Evolutionary conservation across 148 eudicot genomes (phyloP), one percentile per base, ranked within the genome.

Genomic region (Cornus controversa): DNA sequence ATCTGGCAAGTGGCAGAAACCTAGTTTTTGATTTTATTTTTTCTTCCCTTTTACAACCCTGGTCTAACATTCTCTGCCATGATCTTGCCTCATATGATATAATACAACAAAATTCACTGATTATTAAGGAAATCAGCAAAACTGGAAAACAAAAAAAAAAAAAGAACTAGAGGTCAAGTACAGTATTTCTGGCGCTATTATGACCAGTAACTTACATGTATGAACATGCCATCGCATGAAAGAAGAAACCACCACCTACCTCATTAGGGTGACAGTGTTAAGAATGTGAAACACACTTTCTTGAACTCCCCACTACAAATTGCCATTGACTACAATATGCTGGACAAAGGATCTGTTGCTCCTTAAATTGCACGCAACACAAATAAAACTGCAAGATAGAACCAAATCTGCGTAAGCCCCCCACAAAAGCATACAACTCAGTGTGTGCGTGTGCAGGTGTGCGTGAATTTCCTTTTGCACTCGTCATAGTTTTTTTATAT

Each of bases 311-410:
- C 65, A 58, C 45, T 20, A 60, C 28, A 62, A 28, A 34, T 23
- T 0, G 13, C 28, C 16, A 57, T 22, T 10, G 36, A 53, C 50
- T 31, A 65, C 36, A 36, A 66, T 29, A 60, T 67, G 57, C 71
- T 68, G 10, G 62, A 67, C 6, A 24, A 34, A 15, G 69, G 53
- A 36, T 29, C 50, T 58, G 36, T 18, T 66, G 67, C 76, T 37
- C 62, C 71, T 78, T 74, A 85, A 69, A 82, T 80, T 50, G 80
- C 78, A 73, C 70, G 79, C 53, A 86, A 13, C 15, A 78, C 73
- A 63, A 86, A 75, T 42, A 86, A 57, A n/a, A 83, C 88, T 86
- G 88, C 88, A 83, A 40, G 62, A 74, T n/a, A 71, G 23, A 73
- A 60, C 54, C 54, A 74, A 77, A n/a, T 14, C 57, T 26, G 15